Percentiles rank a stretch among this genome's conserved stretches.
phyloP scores from a whole-genome alignment of 1,284 basidiomycete species.

The Boletus holoroseus region DNA sequence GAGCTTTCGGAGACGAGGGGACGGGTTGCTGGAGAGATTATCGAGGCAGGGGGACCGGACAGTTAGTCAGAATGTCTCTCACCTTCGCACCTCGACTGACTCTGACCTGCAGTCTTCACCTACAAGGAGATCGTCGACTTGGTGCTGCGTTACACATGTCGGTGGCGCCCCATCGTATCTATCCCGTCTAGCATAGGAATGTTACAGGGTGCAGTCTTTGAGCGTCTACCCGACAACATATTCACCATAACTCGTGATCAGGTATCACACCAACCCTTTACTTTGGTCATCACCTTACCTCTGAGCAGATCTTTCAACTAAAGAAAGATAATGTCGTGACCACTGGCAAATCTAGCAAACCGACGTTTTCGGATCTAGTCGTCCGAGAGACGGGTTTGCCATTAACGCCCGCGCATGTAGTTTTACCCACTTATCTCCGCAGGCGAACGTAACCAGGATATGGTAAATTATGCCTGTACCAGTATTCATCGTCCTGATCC shows the following conservation, averaged over 20 bases:
- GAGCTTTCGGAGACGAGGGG: slow-evolving; percentile 42
- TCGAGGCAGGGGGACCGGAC: slow-evolving; percentile 67
- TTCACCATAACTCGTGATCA: slow-evolving; percentile 65
- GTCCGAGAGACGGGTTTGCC: slow-evolving; percentile 32
- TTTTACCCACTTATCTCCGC: slow-evolving; percentile 54
- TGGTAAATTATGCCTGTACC: not conserved
- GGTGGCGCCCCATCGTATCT: slow-evolving; percentile 52
- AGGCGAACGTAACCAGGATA: not conserved
- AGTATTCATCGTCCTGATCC: not conserved
- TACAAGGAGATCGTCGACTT: slow-evolving; percentile 62
- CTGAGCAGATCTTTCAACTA: slow-evolving; percentile 51
- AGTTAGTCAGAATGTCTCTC: slow-evolving; percentile 35
- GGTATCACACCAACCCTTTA: slow-evolving; percentile 33
- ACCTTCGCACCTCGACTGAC: not conserved
- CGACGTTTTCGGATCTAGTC: slow-evolving; percentile 45
- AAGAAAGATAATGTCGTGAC: slow-evolving; percentile 54
- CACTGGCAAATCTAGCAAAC: slow-evolving; percentile 32
- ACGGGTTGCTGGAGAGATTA: slow-evolving; percentile 48
- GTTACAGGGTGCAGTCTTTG: slow-evolving; percentile 56
- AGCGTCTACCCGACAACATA: slow-evolving; percentile 56
- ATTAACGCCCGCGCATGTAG: slow-evolving; percentile 46
- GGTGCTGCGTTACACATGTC: slow-evolving; percentile 48
- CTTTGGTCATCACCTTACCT: not conserved
- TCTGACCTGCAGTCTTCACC: slow-evolving; percentile 47
- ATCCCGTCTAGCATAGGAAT: slow-evolving; percentile 57